Evolutionary conservation across 306 rosid genomes (phyloP).

Genomic region (Benincasa hispida): DNA sequence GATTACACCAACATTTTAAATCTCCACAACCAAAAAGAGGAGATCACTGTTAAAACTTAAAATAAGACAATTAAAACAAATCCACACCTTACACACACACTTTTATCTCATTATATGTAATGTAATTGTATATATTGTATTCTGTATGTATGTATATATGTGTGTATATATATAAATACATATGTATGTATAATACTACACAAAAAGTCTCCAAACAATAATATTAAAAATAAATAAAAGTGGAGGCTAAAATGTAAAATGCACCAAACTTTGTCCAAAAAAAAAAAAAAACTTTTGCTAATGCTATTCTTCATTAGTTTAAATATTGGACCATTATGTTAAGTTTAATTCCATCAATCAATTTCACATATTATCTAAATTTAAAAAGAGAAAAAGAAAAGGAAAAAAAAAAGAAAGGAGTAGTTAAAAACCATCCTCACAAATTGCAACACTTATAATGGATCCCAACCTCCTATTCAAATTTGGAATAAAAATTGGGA

Average conservation of each 20-base stretch:
- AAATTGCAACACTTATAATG: background rate
- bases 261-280: background rate
- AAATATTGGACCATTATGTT: background rate
- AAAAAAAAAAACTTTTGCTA: background rate
- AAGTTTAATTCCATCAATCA: conserved; percentile 1
- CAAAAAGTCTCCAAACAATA: no score
- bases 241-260: background rate
- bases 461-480: background rate
- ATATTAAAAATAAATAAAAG: background rate
- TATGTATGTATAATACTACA: no score
- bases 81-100: no score
- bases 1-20: no score
- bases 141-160: no score
- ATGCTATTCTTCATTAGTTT: background rate
- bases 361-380: background rate
- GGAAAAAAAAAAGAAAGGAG: background rate
- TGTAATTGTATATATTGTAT: no score
- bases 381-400: no score
- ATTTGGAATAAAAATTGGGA: background rate
- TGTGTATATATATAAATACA: no score
- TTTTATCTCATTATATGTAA: no score
- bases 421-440: background rate
- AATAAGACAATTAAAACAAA: no score
- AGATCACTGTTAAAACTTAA: no score
- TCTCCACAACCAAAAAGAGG: no score